These are phyloP conservation scores for Acer campestre DNA, from an alignment of 345 rosid genomes.

Conservation along the genomic window DNA sequence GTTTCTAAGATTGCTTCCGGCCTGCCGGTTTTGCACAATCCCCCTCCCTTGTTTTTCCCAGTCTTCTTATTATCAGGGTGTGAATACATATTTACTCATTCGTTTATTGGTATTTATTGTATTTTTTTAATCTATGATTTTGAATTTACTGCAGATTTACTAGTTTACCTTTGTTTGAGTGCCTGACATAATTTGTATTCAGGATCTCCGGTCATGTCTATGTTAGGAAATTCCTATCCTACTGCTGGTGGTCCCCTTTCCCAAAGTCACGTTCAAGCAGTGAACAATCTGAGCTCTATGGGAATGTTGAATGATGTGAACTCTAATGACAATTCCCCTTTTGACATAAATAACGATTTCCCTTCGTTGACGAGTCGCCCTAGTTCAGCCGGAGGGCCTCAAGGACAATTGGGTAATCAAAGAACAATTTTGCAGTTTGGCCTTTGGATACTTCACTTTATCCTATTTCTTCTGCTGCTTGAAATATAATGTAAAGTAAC, in stretches of 20 bases:
- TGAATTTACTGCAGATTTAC: background rate
- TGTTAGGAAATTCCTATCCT: slow-evolving; percentile 79
- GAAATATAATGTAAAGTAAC: slow-evolving; percentile 16
- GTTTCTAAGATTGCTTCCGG: background rate
- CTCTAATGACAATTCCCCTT: slow-evolving; percentile 82
- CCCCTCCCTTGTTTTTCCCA: background rate
- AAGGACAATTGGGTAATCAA: slow-evolving; percentile 87
- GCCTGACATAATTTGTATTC: slow-evolving; percentile 37
- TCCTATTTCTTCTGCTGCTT: slow-evolving; percentile 2
- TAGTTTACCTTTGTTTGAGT: slow-evolving; percentile 19
- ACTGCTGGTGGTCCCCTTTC: slow-evolving; percentile 82
- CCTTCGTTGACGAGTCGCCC: slow-evolving; percentile 95
- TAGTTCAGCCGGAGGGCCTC: slow-evolving; percentile 95
- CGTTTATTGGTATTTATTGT: background rate
- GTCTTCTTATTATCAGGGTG: background rate
- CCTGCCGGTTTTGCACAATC: background rate
- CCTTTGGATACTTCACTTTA: slow-evolving; percentile 7
- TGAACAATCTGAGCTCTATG: slow-evolving; percentile 82
- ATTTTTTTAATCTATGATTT: background rate
- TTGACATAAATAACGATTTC: slow-evolving; percentile 92
- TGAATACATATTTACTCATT: background rate
- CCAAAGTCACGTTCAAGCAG: slow-evolving; percentile 82
- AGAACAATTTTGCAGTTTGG: slow-evolving; percentile 2
- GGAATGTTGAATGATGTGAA: slow-evolving; percentile 86
- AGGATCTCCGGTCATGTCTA: slow-evolving; percentile 94